Evolutionary conservation across 2,329 filamentous ascomycete species (phyloP), one percentile per base, ranked within the genome.

Genomic region (Aspergillus texensis): DNA sequence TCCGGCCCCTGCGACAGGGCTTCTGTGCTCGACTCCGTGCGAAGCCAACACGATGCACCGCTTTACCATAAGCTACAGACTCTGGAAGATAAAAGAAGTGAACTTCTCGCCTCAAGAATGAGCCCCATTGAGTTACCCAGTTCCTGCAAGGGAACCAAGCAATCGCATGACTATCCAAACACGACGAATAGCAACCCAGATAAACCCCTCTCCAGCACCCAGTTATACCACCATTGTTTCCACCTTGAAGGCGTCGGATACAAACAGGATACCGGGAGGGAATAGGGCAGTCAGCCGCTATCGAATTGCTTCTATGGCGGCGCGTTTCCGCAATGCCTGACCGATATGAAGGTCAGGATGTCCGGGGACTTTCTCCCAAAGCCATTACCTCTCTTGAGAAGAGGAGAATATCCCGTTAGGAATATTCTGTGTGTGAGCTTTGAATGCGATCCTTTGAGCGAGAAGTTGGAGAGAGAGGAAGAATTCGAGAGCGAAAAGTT

Each of bases 351-450:
- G 76, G 79, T 82, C 85, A 85, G 86, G 82, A 68, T 89, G 94
- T 97, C 94, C 94, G 94, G 94, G 94, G 94, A 98, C 94, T 98
- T 98, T 98, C 94, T 97, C 94, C 94, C 93, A 95, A 97, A 97
- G 94, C 94, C 77, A 72, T 68, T 73, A 76, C 56, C 57, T 58
- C 52, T 26, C 34, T 74, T 73, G 73, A 67, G 69, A 70, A 77
- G 74, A 72, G 75, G 73, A 62, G 79, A 72, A 74, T 76, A 75
- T 87, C 36, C 45, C 11, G 52, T 48, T 43, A 57, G 59, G 65
- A 55, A 65, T 70, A 91, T 92, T 91, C 92, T 90, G 92, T 96
- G 83, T 90, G 92, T 93, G 82, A 93, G 94, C 94, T 97, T 97
- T 91, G 93, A 96, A 89, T 91, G 94, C 94, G 94, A 97, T 97